Evolutionary conservation across 2,329 filamentous ascomycete species (phyloP), one percentile per base, ranked within the genome.

Genomic region (Paecilomyces formosus): DNA sequence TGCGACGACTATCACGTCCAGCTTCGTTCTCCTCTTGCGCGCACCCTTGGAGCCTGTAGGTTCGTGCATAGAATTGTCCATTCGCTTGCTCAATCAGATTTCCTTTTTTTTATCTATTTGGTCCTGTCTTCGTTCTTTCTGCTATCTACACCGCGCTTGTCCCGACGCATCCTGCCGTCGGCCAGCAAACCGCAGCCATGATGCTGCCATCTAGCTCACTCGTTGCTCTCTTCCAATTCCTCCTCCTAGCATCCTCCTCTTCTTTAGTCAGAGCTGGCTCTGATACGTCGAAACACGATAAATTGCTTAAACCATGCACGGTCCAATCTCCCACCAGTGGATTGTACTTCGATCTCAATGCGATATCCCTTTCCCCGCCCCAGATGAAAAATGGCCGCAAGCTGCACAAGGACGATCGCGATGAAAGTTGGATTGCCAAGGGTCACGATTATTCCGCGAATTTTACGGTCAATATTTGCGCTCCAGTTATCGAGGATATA

Each of bases 281-380:
- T 24, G 72, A 77, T 39, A 70, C 74, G 61, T 66, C 76, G 64
- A 71, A 78, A 68, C 60, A 66, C 8, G 72, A 72, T 49, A 69
- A 80, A 61, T 66, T 74, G n/a, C 70, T 76, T 52, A 78, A 80
- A 57, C 81, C 84, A 61, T 88, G 85, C 69, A 85, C 85, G n/a
- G 81, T 84, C 58, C 79, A 81, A 62, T 86, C 84, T 24, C 81
- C 84, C 3, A 80, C 78, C n/a, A 82, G 79, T 12, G 83, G 84
- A 58, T 76, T 82, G 57, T 87, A 85, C 76, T 87, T 85, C 73
- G 85, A 88, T 67, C 76, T 88, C 28, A 85, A 79, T 63, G 76
- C 80, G 7, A 78, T 88, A 62, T 79, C 79, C 30, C 71, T 85
- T 56, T 74, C 74, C 39, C 78, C 79, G 33, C 80, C 82, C 12